Conservation (phyloP, 2,329 filamentous ascomycete genomes). For the Neopestalotiopsis rosae region DNA sequence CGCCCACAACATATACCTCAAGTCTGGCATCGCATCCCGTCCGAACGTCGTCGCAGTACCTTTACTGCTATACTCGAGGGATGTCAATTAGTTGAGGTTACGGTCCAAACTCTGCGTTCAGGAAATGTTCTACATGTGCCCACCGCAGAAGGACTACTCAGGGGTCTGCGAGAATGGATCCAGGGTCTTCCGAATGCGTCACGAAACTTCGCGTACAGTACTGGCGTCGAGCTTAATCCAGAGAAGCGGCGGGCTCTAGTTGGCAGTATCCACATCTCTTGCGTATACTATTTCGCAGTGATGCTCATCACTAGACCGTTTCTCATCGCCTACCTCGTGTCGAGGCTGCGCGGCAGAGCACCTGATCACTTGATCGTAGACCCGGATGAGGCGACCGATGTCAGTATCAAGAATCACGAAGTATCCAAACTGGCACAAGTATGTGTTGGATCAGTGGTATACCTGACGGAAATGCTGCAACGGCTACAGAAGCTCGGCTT, state of each 20-base stretch:
- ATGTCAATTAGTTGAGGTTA: background rate
- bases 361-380: conserved; percentile 9
- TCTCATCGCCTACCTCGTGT: conserved; percentile 3
- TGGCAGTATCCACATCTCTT: conserved; percentile 3
- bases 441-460: conserved; percentile 5
- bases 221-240: background rate
- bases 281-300: conserved; percentile 7
- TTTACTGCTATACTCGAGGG: background rate
- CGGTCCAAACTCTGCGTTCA: background rate
- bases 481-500: background rate
- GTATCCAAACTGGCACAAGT: conserved; percentile 11
- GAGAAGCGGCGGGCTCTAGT: background rate
- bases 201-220: background rate
- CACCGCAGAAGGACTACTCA: background rate
- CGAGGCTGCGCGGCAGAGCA: background rate
- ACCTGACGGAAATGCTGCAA: background rate
- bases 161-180: background rate
- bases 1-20: background rate
- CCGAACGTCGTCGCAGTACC: background rate
- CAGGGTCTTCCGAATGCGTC: background rate
- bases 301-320: conserved; percentile 8
- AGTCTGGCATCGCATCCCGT: background rate
- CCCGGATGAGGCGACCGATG: background rate
- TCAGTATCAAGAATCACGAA: background rate
- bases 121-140: conserved; percentile 2